Percentiles rank a stretch among this genome's conserved stretches.
Conservation (phyloP, 2,329 filamentous ascomycete genomes). For the Didymellaceae sp. region DNA sequence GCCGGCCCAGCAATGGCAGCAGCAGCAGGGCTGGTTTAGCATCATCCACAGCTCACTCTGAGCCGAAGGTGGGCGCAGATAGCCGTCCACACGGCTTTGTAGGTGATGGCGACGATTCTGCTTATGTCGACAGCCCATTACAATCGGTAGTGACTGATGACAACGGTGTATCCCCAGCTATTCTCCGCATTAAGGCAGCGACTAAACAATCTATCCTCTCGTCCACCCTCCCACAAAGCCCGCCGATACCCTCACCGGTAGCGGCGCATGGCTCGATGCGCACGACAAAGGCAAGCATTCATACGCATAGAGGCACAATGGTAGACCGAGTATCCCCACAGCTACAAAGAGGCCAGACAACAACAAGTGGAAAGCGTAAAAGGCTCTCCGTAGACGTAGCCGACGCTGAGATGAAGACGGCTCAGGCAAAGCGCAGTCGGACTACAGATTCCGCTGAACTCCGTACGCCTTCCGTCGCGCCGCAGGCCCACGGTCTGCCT, state of each 20-base stretch:
- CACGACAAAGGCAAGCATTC: no score
- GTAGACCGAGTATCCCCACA: no score
- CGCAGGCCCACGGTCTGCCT: not conserved
- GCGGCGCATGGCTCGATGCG: not conserved
- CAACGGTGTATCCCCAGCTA: not conserved
- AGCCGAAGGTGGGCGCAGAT: not conserved
- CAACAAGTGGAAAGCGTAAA: slow-evolving; percentile 1
- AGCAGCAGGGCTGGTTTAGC: not conserved
- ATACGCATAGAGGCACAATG: no score
- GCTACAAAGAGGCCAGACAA: not conserved
- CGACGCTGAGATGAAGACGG: not conserved
- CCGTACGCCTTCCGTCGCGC: not conserved
- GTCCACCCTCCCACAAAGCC: not conserved
- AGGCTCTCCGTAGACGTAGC: not conserved
- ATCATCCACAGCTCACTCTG: not conserved
- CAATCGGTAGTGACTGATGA: no score
- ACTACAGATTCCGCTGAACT: not conserved
- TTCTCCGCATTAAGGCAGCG: not conserved
- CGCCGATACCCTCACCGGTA: not conserved
- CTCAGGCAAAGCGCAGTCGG: not conserved
- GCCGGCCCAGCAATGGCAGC: not conserved
- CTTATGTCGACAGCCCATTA: no score
- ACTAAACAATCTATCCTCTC: not conserved
- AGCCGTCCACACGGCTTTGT: no score
- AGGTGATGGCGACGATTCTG: no score